Evolutionary conservation across 257 asterid genomes (phyloP).

Genomic region (Solanum lycopersicoides): DNA sequence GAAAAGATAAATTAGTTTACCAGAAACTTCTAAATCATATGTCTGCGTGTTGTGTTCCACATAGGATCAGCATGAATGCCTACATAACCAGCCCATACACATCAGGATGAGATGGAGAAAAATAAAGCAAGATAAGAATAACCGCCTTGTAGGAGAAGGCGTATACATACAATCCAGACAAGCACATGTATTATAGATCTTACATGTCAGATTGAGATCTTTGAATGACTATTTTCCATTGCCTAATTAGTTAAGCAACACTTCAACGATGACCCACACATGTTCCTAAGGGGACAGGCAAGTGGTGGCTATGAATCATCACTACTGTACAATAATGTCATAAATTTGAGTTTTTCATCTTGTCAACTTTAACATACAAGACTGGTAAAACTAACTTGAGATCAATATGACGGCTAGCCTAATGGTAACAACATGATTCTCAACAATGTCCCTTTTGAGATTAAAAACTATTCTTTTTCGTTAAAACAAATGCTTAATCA

Average conservation of each 20-base stretch:
- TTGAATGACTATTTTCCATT: neutral
- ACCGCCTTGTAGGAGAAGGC: neutral
- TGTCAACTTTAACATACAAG: neutral
- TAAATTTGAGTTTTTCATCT: neutral
- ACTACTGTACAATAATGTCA: neutral
- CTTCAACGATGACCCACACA: neutral
- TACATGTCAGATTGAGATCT: neutral
- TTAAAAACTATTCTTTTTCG: too few species aligned
- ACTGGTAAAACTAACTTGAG: neutral
- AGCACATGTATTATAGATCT: neutral
- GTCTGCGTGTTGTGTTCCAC: neutral
- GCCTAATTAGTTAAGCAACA: neutral
- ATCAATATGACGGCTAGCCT: neutral
- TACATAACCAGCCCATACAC: neutral
- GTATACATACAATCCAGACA: neutral
- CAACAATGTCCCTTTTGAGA: neutral
- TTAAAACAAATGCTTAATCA: neutral
- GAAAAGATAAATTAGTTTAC: neutral
- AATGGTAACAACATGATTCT: neutral
- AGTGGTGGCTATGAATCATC: neutral
- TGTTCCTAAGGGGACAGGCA: neutral
- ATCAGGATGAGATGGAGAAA: neutral
- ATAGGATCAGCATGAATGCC: neutral
- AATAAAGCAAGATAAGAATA: neutral
- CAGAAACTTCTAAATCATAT: neutral